These are phyloP conservation scores for Bidens hawaiensis DNA, from an alignment of 140 eudicot species.

Conservation along the genomic window DNA sequence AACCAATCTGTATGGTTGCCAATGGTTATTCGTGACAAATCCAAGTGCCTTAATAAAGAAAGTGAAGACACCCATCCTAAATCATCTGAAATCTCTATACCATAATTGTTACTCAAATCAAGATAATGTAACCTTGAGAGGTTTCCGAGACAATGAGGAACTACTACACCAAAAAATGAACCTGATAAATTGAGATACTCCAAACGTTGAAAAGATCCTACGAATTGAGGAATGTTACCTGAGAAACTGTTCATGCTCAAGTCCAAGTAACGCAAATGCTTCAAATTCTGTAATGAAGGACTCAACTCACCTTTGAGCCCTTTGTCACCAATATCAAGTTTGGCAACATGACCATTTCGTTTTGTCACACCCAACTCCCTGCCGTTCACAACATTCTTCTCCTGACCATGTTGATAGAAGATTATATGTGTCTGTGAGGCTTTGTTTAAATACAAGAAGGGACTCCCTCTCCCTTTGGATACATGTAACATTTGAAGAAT, in stretches of 20 bases:
- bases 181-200: neutral
- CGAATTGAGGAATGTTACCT: constrained; percentile 4
- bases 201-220: neutral
- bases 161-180: neutral
- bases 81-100: neutral
- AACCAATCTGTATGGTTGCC: neutral
- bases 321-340: constrained; percentile 3
- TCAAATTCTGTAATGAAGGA: neutral
- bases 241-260: constrained; percentile 2
- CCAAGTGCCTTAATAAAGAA: constrained; percentile 4
- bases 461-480: neutral
- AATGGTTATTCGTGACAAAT: neutral
- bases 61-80: constrained; percentile 14
- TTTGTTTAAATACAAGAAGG: constrained; percentile 3
- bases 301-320: neutral
- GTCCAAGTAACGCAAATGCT: constrained; percentile 13
- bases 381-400: no score
- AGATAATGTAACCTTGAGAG: constrained; percentile 10
- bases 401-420: constrained; percentile 15
- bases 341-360: constrained; percentile 8
- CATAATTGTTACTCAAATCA: neutral
- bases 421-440: neutral
- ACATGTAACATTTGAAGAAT: constrained; percentile 5
- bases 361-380: no score
- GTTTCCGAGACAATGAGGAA: constrained; percentile 17